Evolutionary conservation across 495 filamentous ascomycete genomes (phyloP), one percentile per base, ranked within the genome.

Genomic region (Aspergillus mulundensis): DNA sequence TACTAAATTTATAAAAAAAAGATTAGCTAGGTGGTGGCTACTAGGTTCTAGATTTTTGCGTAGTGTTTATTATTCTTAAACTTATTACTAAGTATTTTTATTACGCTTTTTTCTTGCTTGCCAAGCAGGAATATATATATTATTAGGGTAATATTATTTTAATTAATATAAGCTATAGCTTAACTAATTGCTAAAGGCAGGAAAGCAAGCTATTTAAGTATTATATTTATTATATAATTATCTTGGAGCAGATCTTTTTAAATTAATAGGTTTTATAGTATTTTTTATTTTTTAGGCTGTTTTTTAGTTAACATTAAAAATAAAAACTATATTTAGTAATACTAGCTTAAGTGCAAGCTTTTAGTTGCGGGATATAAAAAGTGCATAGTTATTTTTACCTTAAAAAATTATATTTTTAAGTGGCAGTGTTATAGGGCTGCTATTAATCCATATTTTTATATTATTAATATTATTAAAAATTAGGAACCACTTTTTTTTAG

Each of bases 1-100:
- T 62, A 25, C 25, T 56, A 65, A 12, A 83, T 78, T 55, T 82
- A 72, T 0, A 66, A 50, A 43, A 84, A 80, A 0, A 79, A 82
- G 1, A 81, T 72, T 0, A 77, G 66, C 81, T 77, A 85, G 0
- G 81, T 86, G 0, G 67, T 71, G 1, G 77, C 78, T 0, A 84
- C 68, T 7, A 81, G 69, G 53, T 82, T 84, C 40, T 73, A 63
- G n/a, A 59, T 68, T 6, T 65, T 68, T 7, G 28, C 38, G 53
- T 81, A 79, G 34, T 4, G 40, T 42, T 16, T 18, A 21, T 42
- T 12, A 42, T 82, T 77, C 7, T 71, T 65, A 53, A 82, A 85
- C 5, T 82, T 78, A 58, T 72, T 58, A 50, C 75, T 78, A 14
- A 84, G 58, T 7, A 83, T 60, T 23, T 67, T 61, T 7, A 76